Base-by-base conservation (phyloP, 1,139 yeast species). In the Geotrichum europaeum region DNA sequence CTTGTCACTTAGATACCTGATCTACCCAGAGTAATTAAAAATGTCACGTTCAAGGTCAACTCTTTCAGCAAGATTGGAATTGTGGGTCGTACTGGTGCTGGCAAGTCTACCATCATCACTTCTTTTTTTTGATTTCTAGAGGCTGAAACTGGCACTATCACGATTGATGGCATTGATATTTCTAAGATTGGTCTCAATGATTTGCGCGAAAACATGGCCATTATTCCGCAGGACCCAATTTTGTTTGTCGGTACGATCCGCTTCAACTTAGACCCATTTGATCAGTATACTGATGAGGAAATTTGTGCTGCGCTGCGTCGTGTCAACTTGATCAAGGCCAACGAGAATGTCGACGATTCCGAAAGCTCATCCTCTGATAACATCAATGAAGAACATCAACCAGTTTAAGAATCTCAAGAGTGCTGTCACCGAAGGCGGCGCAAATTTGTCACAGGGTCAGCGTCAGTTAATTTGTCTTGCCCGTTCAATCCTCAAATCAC, bases 1-100 rank as follows among this genome's bases (percentile, higher is more conserved):
- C 70, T 79, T 94, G 57, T 87, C 96, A 1, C 80, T 95, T 67
- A 83, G 97, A 70, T 94, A 94, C 90, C 96, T 13, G 85, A 85
- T 49, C 78, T 94, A 66, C 98, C 98, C 32, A 80, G 84, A 68
- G 99, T 94, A 49, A 92, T 95, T 69, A 89, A 90, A 70, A 83
- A 87, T 68, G 96, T 91, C 28, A 75, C 92, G 0, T 94, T 94
- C 76, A 81, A 84, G 56, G 96, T 95, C 36, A 70, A 85, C 55
- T 84, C 96, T n/a, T 84, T 84, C 66, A 81, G 85, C 70, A 94
- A 94, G 73, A 84, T 94, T 67, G 99, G 98, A 70, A 87, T 94
- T 71, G 97, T 92, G 65, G 99, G 98, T 51, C 86, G 99, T 74
- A 94, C 99, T 0, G 99, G 99, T 73, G 99, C 99, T 47, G 99